Base-by-base conservation (phyloP, 768 basidiomycete genomes). In the Punctularia strigosozonata region DNA sequence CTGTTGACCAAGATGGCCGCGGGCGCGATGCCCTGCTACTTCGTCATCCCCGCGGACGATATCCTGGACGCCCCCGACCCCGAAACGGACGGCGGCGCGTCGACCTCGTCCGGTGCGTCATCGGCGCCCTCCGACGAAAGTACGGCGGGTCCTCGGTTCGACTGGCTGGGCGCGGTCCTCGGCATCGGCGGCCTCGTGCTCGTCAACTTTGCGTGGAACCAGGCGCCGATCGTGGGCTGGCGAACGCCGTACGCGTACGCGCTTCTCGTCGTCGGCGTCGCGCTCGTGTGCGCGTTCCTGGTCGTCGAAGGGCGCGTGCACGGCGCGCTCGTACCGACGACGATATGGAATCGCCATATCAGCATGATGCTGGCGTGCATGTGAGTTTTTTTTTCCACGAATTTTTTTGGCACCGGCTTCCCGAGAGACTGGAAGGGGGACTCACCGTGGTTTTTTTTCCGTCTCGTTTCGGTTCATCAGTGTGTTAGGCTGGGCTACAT, bases 141-240 rank as follows among this genome's bases (percentile, higher is more conserved):
- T n/a, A n/a, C n/a, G n/a, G n/a, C n/a, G n/a, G n/a, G n/a, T n/a
- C n/a, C n/a, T n/a, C n/a, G n/a, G n/a, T n/a, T 42, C 17, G 41
- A 42, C 23, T 37, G 20, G 4, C 19, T 42, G n/a, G 41, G 41
- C 4, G 10, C 26, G n/a, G 19, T 17, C n/a, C 36, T 42, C 25
- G 41, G 41, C 17, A 31, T 42, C 12, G 25, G 12, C 5, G 41
- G 20, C 12, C 36, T 42, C 2, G 28, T 42, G 17, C 41, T 42
- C 1, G 37, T 42, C 41, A 42, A 42, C 28, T 42, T 42, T 30
- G 30, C 33, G 21, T 42, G 41, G 41, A 42, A 42, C 20, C 41
- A 38, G 31, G 41, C 41, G 6, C 25, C 41, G 7, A 21, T 30
- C 4, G 41, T 42, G 3, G 41, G 41, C 5, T 42, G 41, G 41